Conservation (phyloP, 805 yeast species). For the Maudiozyma saulgeensis region DNA sequence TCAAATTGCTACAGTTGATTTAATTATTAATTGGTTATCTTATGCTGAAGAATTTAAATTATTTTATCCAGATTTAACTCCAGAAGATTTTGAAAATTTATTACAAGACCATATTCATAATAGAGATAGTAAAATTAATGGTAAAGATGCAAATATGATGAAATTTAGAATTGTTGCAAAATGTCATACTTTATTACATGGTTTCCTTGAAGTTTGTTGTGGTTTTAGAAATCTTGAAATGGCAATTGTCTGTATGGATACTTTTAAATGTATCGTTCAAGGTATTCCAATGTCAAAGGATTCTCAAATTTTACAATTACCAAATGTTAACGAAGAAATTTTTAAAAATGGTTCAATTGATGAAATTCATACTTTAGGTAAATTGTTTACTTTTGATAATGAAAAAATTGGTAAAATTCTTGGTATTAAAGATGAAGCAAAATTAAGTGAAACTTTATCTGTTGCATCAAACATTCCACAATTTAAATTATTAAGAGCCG, state of each 20-base stretch:
- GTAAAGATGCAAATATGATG: constrained; percentile 28
- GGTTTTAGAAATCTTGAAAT: constrained; percentile 67
- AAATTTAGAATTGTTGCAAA: constrained; percentile 51
- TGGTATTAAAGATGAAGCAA: constrained; percentile 39
- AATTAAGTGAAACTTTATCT: constrained; percentile 40
- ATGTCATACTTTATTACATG: constrained; percentile 55
- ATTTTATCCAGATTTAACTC: constrained; percentile 33
- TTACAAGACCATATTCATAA: constrained; percentile 54
- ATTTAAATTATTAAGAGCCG: constrained; percentile 57
- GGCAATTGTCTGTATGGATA: constrained; percentile 48
- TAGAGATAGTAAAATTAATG: constrained; percentile 24
- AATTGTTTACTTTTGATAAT: constrained; percentile 50
- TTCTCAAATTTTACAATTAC: constrained; percentile 72
- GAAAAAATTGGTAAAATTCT: constrained; percentile 46
- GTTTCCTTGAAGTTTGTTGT: constrained; percentile 72
- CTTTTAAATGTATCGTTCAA: constrained; percentile 64
- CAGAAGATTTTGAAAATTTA: constrained; percentile 41
- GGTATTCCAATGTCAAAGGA: constrained; percentile 52
- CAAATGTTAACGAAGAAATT: constrained; percentile 48
- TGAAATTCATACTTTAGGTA: constrained; percentile 53
- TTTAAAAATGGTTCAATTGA: constrained; percentile 25
- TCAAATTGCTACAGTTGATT: constrained; percentile 45
- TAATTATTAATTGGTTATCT: constrained; percentile 50
- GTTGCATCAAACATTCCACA: constrained; percentile 61
- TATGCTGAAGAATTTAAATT: constrained; percentile 55